Base-by-base conservation (phyloP, 805 yeast genomes). In the Wickerhamia fluorescens region DNA sequence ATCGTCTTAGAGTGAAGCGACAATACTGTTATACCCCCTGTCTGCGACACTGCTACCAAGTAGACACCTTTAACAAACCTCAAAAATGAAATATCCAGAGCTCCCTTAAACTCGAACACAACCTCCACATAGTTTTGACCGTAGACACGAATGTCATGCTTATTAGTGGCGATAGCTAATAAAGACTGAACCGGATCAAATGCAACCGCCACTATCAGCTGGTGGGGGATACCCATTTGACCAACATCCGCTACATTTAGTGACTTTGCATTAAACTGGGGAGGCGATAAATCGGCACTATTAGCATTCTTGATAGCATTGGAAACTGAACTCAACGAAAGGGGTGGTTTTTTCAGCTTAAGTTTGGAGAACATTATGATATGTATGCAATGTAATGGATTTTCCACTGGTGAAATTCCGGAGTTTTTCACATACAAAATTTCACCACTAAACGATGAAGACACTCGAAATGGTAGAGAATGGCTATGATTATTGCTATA, bases 181-280 rank as follows among this genome's bases (percentile, higher is more conserved):
- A 92, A 64, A 30, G 92, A 75, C 53, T 92, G 98, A 1, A 84
- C 77, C 3, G 94, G 94, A 50, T 92, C 97, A 54, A 68, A 83
- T 0, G 92, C 94, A 22, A 76, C 49, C 0, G 84, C 75, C 20
- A 73, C 58, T 6, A 83, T 71, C 9, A 70, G 68, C 8, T 94
- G 89, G 11, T 68, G 61, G 19, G 64, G 62, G 4, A 63, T 37
- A 4, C 70, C 70, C 24, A 57, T 34, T 33, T 61, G 66, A 30
- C 47, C 42, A 3, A 51, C 44, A 5, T 47, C 40, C 15, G 49
- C 45, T 7, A 59, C 23, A 16, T 43, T 47, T 15, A 61, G 33
- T 18, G 20, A 18, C 34, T 61, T 63, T 5, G 53, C 42, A 24
- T 36, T 44, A 23, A 62, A 28, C n/a, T 50, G 60, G 3, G 35